Base-by-base conservation (phyloP, 495 filamentous ascomycete species). In the Darksidea phi region DNA sequence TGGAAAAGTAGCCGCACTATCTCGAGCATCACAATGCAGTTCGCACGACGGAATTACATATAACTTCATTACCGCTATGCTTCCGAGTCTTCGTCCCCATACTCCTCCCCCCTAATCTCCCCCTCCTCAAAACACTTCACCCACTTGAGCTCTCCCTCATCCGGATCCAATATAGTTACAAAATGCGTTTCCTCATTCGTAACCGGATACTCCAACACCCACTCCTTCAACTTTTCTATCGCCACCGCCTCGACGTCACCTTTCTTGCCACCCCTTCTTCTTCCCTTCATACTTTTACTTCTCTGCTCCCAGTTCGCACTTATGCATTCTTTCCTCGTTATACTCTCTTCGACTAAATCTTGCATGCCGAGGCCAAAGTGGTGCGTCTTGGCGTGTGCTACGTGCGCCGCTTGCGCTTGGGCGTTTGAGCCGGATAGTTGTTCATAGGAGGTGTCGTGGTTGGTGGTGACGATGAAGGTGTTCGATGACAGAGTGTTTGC, bases 381-480 rank as follows among this genome's bases (percentile, higher is more conserved):
- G 12, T 50, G 24, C 11, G 66, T 71, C 43, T 79, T 70, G 11
- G 66, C 59, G 13, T 73, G 63, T 12, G 42, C 32, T 5, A 54
- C 54, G 42, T 63, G 50, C 3, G 70, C 64, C 0, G 59, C 60
- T 0, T 59, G 46, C 15, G 20, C 46, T 3, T 6, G 3, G 6
- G 23, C 23, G 64, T 49, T 15, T 21, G 59, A 23, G 49, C 21
- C n/a, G n/a, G n/a, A n/a, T n/a, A n/a, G n/a, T n/a, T n/a, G 37
- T 67, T 47, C 57, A 67, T 45, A 68, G 54, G 47, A 55, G 6
- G 70, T 70, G 61, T 86, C 84, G 66, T 82, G 77, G 63, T 86
- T 87, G 5, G 83, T 82, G 6, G 73, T 71, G 25, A 80, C 73
- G 24, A 86, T 79, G 67, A 86, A 87, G n/a, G 76, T 69, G 8